A percentile compares a stretch with the other conserved stretches of the same genome.
Evolutionary conservation across 2,329 filamentous ascomycete species (phyloP).

Genomic region (Colletotrichum eremochloae): DNA sequence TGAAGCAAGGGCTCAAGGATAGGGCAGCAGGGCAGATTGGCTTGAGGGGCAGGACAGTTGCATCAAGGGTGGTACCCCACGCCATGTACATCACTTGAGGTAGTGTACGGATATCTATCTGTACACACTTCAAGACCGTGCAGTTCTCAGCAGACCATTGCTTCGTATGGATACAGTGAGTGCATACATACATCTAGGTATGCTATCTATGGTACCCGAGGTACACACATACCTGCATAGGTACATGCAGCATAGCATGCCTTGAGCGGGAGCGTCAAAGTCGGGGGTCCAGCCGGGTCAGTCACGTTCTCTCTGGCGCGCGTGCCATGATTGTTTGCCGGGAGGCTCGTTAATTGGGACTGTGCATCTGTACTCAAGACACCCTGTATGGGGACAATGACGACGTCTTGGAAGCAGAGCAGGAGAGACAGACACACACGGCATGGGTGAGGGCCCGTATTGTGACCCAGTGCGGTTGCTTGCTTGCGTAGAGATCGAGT

Average conservation of each 20-base stretch:
- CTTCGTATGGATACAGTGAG: no score
- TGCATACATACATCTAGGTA: no score
- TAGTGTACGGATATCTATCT: neutral
- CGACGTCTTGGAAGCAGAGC: slow-evolving; percentile 31
- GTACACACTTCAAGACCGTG: neutral
- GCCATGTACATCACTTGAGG: neutral
- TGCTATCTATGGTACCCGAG: no score
- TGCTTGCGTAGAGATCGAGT: neutral
- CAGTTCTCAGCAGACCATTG: no score
- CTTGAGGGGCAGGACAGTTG: no score
- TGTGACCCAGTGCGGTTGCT: slow-evolving; percentile 5
- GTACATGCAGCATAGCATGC: neutral
- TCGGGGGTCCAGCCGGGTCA: slow-evolving; percentile 36
- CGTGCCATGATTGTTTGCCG: slow-evolving; percentile 23
- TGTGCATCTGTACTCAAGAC: neutral
- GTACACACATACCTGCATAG: neutral
- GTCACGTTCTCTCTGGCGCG: slow-evolving; percentile 36
- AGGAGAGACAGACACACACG: slow-evolving; percentile 2
- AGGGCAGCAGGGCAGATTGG: neutral
- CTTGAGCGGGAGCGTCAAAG: neutral
- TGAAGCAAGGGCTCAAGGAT: slow-evolving; percentile 5
- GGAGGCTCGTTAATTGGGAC: neutral
- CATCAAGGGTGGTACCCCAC: neutral
- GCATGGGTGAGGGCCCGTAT: slow-evolving; percentile 7
- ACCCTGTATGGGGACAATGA: slow-evolving; percentile 24